Conservation (phyloP, 2,329 filamentous ascomycete genomes). For the Seiridium cupressi region DNA sequence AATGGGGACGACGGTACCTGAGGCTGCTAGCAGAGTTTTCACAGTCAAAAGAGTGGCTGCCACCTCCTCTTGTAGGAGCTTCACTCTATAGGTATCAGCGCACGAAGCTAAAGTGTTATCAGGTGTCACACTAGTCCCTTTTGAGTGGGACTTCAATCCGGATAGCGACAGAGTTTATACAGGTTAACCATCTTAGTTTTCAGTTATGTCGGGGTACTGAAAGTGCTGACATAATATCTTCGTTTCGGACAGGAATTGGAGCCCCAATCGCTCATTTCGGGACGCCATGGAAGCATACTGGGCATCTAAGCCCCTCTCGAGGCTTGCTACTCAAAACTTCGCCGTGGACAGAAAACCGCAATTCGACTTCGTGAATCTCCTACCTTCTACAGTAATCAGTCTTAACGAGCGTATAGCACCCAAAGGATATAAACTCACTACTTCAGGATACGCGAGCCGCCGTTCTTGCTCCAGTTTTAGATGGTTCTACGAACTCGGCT, state of each 20-base stretch:
- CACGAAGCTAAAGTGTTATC: neutral
- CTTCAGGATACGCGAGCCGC: neutral
- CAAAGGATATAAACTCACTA: neutral
- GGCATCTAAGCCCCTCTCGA: slow-evolving; percentile 7
- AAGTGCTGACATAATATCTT: neutral
- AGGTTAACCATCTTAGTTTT: neutral
- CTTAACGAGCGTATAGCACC: neutral
- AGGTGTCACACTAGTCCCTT: neutral
- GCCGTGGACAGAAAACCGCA: slow-evolving; percentile 9
- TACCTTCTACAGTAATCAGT: neutral
- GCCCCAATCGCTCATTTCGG: neutral
- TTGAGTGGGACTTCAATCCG: neutral
- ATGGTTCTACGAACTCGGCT: neutral
- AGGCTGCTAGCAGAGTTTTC: neutral
- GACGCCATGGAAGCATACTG: slow-evolving; percentile 6
- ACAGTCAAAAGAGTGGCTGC: neutral
- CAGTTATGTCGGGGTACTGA: too few relatives aligned
- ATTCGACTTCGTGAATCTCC: slow-evolving; percentile 8
- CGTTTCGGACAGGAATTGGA: neutral
- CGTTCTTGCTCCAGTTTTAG: neutral
- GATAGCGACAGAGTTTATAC: neutral
- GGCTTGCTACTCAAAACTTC: slow-evolving; percentile 6
- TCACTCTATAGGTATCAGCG: neutral
- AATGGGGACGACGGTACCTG: neutral
- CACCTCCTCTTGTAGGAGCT: neutral